These are phyloP conservation scores for Circinella minor DNA, from an alignment of 371 early-diverging fungal genomes.

Conservation along the genomic window DNA sequence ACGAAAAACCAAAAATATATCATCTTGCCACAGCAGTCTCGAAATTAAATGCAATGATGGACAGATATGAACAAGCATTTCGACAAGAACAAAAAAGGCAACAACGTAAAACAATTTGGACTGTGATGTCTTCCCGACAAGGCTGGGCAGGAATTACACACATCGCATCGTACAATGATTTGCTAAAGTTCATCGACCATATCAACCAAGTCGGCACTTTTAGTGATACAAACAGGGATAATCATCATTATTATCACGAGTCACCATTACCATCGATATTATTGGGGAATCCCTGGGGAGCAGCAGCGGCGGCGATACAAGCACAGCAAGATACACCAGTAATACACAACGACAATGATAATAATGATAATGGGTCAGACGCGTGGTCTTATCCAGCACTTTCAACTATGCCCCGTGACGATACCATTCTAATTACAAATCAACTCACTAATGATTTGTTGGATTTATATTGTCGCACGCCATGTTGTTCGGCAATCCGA, in stretches of 20 bases:
- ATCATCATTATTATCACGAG: background rate
- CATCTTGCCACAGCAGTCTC: slow-evolving; percentile 41
- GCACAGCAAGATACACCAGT: background rate
- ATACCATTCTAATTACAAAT: slow-evolving; percentile 44
- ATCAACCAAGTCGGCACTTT: background rate
- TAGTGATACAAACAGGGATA: background rate
- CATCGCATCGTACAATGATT: slow-evolving; percentile 6
- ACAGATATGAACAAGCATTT: slow-evolving; percentile 14
- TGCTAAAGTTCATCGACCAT: slow-evolving; percentile 1
- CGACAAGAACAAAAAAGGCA: background rate
- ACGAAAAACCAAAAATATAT: slow-evolving; percentile 45
- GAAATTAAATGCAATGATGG: slow-evolving; percentile 47
- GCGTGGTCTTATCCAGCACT: slow-evolving; percentile 31
- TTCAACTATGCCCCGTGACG: slow-evolving; percentile 32
- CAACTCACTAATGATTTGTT: slow-evolving; percentile 46
- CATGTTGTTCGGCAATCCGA: slow-evolving; percentile 43
- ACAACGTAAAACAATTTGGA: background rate
- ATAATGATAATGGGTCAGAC: slow-evolving; percentile 16
- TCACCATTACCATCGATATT: slow-evolving; percentile 1
- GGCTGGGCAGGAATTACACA: background rate
- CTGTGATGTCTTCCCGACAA: background rate
- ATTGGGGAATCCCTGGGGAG: slow-evolving; percentile 25
- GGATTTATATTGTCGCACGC: slow-evolving; percentile 47
- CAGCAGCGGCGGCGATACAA: slow-evolving; percentile 17
- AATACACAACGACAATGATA: background rate